Evolutionary conservation across 2,329 filamentous ascomycete species (phyloP).

Genomic region (Fusarium sp.): DNA sequence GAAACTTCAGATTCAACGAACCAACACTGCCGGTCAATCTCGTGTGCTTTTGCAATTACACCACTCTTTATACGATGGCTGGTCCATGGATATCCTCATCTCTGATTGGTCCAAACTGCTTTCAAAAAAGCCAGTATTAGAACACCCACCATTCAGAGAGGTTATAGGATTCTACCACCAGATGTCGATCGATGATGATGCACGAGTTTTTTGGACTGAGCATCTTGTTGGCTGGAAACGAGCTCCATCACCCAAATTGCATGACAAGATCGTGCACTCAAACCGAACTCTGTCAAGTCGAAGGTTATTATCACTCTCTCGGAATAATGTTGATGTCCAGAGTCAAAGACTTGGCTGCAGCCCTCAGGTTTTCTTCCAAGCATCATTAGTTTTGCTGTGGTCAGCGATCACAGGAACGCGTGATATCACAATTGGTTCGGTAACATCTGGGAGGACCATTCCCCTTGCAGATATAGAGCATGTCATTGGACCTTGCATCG

Average conservation of each 20-base stretch:
- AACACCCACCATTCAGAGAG: conserved; percentile 68
- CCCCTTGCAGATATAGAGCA: conserved; percentile 75
- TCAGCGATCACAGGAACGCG: conserved; percentile 69
- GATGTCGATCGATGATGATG: conserved; percentile 50
- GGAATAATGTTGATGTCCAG: conserved; percentile 43
- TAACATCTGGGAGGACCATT: conserved; percentile 84
- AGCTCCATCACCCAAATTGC: conserved; percentile 64
- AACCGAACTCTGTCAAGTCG: conserved; percentile 28
- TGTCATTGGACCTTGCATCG: conserved; percentile 82
- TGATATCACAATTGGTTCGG: conserved; percentile 80
- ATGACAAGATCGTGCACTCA: conserved; percentile 43
- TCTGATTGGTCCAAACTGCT: conserved; percentile 71
- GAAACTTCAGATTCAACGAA: conserved; percentile 63
- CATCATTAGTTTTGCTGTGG: conserved; percentile 74
- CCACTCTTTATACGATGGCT: conserved; percentile 92
- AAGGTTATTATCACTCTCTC: conserved; percentile 32
- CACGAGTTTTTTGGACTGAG: conserved; percentile 75
- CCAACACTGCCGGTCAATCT: conserved; percentile 32
- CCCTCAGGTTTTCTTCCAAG: conserved; percentile 80
- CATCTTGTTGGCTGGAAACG: conserved; percentile 68
- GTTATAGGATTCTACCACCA: conserved; percentile 64
- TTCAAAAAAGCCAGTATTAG: conserved; percentile 33
- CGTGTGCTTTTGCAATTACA: conserved; percentile 70
- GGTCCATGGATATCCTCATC: conserved; percentile 82
- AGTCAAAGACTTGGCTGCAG: conserved; percentile 62